Conservation (phyloP, 495 filamentous ascomycete species). For the Tuber microsphaerosporum region DNA sequence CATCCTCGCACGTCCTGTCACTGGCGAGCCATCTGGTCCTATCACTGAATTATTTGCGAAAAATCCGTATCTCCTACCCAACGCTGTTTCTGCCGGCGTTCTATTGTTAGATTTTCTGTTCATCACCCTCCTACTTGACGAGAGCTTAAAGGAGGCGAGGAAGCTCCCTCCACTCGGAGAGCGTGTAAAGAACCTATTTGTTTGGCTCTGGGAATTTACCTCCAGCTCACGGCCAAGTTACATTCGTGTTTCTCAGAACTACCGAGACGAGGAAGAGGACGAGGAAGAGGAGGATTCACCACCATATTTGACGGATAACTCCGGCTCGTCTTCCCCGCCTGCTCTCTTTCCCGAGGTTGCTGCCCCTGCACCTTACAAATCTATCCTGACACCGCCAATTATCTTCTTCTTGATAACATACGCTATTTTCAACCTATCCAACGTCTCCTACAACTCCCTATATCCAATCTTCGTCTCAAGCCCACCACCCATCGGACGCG, state of each 20-base stretch:
- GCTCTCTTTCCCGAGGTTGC: slow-evolving; percentile 43
- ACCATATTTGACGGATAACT: slow-evolving; percentile 30
- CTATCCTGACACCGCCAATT: slow-evolving; percentile 70
- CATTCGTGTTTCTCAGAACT: slow-evolving; percentile 43
- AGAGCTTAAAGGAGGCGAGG: slow-evolving; percentile 72
- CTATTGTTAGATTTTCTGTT: slow-evolving; percentile 67
- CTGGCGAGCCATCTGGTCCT: slow-evolving; percentile 3
- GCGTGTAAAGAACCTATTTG: slow-evolving; percentile 55
- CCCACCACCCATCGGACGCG: slow-evolving; percentile 64
- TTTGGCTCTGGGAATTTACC: slow-evolving; percentile 68
- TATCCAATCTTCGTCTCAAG: slow-evolving; percentile 86
- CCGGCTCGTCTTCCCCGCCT: slow-evolving; percentile 41
- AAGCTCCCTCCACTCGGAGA: slow-evolving; percentile 56
- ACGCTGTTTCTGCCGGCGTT: slow-evolving; percentile 64
- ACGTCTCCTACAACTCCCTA: slow-evolving; percentile 81
- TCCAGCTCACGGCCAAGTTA: slow-evolving; percentile 57
- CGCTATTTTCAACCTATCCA: slow-evolving; percentile 78
- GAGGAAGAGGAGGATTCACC: slow-evolving; percentile 42
- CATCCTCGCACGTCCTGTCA: slow-evolving; percentile 54
- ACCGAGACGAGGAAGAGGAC: slow-evolving; percentile 41
- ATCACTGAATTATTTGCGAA: slow-evolving; percentile 46
- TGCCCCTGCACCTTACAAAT: slow-evolving; percentile 43
- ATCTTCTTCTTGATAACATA: slow-evolving; percentile 72
- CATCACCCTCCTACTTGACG: slow-evolving; percentile 69
- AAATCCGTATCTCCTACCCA: slow-evolving; percentile 81